Base-by-base conservation (phyloP, 1,284 basidiomycete genomes). In the Ceratobasidium sp. region DNA sequence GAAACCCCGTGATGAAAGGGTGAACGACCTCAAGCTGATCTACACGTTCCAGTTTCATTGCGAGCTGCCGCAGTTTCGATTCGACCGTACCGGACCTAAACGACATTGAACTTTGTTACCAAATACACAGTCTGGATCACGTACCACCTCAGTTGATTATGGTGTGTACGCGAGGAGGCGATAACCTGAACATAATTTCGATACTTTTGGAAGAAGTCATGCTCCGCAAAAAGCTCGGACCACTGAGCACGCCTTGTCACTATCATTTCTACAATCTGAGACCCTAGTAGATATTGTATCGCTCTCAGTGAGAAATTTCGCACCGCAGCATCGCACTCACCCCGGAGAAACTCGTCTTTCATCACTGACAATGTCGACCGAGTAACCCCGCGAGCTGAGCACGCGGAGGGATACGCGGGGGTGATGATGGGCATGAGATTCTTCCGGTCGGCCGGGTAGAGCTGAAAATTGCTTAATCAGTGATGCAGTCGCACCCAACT, bases 381-480 rank as follows among this genome's bases (percentile, higher is more conserved):
- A 47, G 94, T 95, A 70, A 99, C 95, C 76, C 99, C 99, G 81
- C 99, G 97, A 15, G 96, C 99, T 38, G 96, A 89, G 79, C 96
- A 99, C 96, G 99, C 99, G 17, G 96, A 92, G 45, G 97, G 96
- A 80, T 98, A 99, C 25, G 97, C 96, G 3, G 96, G 96, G 0
- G 96, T 99, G 76, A 99, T 99, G 77, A 99, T 98, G n/a, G 96
- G 96, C 97, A 99, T 99, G 71, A 94, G 87, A 80, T 99, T 97
- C 35, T 91, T 86, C 71, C 93, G 86, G 79, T 99, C 97, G 72
- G 89, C 86, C 1, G 95, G 93, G 79, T 98, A 98, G 62, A 98
- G 81, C 92, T 95, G 73, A n/a, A 1, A 32, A 10, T 47, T 7
- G 42, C 22, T 31, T 40, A 38, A 13, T 20, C 7, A 58, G 8